Evolutionary conservation across 2,329 filamentous ascomycete species (phyloP).

Genomic region (Diaporthe citrichinensis): DNA sequence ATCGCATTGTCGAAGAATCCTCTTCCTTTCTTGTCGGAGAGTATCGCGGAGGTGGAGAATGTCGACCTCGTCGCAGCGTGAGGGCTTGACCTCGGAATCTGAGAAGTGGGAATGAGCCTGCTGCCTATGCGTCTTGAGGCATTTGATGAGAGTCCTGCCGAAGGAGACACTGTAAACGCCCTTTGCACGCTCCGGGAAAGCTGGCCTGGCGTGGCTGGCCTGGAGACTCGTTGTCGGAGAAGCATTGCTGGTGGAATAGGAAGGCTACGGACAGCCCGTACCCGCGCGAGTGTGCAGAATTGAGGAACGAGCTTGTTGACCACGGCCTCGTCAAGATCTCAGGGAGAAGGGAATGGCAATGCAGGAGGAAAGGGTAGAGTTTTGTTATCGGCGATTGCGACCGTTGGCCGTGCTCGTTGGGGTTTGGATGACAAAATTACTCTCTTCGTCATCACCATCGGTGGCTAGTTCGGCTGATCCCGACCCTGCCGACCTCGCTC

Average conservation of each 20-base stretch:
- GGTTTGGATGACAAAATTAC: constrained; percentile 25
- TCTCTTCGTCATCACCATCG: constrained; percentile 31
- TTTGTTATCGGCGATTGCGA: background rate
- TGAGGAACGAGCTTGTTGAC: constrained; percentile 1
- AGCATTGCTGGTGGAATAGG: constrained; percentile 39
- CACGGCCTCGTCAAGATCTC: background rate
- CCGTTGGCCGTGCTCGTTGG: constrained; percentile 9
- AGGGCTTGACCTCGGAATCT: constrained; percentile 29
- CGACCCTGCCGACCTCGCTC: constrained; percentile 16
- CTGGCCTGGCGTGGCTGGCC: constrained; percentile 37
- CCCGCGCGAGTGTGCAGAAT: background rate
- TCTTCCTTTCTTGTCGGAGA: constrained; percentile 58
- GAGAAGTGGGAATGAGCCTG: constrained; percentile 10
- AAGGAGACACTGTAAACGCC: constrained; percentile 34
- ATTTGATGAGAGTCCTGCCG: constrained; percentile 32
- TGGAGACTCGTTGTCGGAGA: constrained; percentile 42
- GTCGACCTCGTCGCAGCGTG: constrained; percentile 43
- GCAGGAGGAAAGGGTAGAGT: background rate
- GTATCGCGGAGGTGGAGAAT: constrained; percentile 56
- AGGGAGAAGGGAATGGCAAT: background rate
- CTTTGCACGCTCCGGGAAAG: constrained; percentile 32
- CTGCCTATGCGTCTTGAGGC: constrained; percentile 28
- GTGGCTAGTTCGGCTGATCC: constrained; percentile 26
- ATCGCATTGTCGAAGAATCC: constrained; percentile 66
- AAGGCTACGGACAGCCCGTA: constrained; percentile 19